Conservation (phyloP, 768 basidiomycete species). For the Suillus spraguei region DNA sequence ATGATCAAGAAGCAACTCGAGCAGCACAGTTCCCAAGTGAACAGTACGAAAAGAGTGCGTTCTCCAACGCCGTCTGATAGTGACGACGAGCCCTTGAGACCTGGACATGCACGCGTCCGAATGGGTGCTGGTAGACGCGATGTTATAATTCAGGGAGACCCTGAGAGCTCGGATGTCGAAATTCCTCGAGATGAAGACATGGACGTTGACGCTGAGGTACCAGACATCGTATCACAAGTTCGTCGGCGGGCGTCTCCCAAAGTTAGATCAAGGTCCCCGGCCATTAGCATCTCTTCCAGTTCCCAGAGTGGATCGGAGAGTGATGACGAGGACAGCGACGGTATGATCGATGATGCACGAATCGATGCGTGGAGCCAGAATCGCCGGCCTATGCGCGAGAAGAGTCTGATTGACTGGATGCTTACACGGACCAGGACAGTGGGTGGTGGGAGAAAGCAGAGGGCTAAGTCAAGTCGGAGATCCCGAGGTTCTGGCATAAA, state of each 20-base stretch:
- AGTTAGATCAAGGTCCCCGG: conserved; percentile 1
- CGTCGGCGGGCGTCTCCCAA: conserved; percentile 10
- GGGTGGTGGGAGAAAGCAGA: conserved; percentile 21
- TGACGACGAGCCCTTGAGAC: conserved; percentile 45
- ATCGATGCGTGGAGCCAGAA: conserved; percentile 32
- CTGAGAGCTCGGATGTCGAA: conserved; percentile 57
- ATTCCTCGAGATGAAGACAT: conserved; percentile 5
- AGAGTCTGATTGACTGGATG: conserved; percentile 72
- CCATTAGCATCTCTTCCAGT: conserved; percentile 12
- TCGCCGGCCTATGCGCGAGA: conserved; percentile 35
- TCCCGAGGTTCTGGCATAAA: conserved; percentile 16
- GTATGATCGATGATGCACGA: conserved; percentile 31
- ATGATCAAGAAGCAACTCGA: conserved; percentile 45
- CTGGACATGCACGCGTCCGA: conserved; percentile 53
- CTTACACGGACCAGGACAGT: conserved; percentile 43
- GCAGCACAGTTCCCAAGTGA: not conserved
- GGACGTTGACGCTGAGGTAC: conserved; percentile 12
- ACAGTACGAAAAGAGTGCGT: conserved; percentile 8
- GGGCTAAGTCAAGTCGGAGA: conserved; percentile 16
- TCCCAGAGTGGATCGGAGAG: conserved; percentile 21
- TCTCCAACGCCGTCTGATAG: conserved; percentile 24
- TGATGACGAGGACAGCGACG: conserved; percentile 35
- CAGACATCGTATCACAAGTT: conserved; percentile 17
- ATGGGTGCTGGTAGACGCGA: conserved; percentile 34
- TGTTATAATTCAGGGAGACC: conserved; percentile 57